phyloP scores from a whole-genome alignment of 1,284 basidiomycete species.

The Ganoderma boninense region DNA sequence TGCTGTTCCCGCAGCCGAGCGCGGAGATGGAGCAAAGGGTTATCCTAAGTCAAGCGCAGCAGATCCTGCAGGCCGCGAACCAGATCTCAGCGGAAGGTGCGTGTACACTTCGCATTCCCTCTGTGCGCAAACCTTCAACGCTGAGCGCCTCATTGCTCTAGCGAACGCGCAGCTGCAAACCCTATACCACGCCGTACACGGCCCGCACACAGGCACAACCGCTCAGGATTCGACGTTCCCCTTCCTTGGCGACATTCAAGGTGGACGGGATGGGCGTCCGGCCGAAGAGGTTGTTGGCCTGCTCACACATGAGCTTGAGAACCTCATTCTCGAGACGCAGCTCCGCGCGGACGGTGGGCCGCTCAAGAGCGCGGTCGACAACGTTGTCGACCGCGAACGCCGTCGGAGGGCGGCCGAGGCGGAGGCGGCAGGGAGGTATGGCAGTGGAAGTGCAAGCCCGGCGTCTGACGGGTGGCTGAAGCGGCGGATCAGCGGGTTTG shows the following conservation, averaged over 20 bases:
- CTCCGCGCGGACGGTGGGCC: slow-evolving; percentile 63
- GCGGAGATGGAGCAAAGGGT: slow-evolving; percentile 22
- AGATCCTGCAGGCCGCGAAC: slow-evolving; percentile 46
- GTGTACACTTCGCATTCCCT: slow-evolving; percentile 14
- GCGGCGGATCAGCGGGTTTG: background rate
- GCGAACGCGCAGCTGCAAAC: slow-evolving; percentile 31
- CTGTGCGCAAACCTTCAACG: background rate
- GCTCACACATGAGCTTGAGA: slow-evolving; percentile 64
- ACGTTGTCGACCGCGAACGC: slow-evolving; percentile 31
- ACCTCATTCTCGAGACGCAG: slow-evolving; percentile 68
- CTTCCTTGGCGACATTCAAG: slow-evolving; percentile 26
- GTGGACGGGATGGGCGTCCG: slow-evolving; percentile 17
- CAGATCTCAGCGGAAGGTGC: slow-evolving; percentile 57
- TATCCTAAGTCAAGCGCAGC: slow-evolving; percentile 23
- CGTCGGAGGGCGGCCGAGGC: slow-evolving; percentile 1
- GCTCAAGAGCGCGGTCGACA: slow-evolving; percentile 46
- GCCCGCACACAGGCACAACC: slow-evolving; percentile 29
- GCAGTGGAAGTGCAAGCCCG: background rate
- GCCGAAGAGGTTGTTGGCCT: slow-evolving; percentile 48
- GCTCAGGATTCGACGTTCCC: slow-evolving; percentile 32
- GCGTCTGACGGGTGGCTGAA: background rate
- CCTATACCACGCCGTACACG: slow-evolving; percentile 37
- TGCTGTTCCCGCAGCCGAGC: slow-evolving; percentile 55
- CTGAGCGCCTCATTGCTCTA: background rate
- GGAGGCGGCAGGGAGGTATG: slow-evolving; percentile 9